A percentile compares a stretch with the other conserved stretches of the same genome.
Conservation (phyloP, 805 yeast species). For the Lipomyces mesembrius region DNA sequence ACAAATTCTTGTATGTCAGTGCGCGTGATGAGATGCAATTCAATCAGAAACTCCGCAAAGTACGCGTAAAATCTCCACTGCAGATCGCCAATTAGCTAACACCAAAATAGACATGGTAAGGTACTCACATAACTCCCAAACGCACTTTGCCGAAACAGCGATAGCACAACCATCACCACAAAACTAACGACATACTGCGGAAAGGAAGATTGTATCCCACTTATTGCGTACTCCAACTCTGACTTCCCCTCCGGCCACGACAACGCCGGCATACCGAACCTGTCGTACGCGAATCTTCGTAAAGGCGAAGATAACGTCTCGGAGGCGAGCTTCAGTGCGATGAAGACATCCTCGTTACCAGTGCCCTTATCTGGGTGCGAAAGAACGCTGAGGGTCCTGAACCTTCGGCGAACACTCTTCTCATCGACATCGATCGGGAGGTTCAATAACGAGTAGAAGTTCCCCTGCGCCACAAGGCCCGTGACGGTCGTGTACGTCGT, state of each 20-base stretch:
- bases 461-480: constrained; percentile 31
- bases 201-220: constrained; percentile 17
- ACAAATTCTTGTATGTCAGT: constrained; percentile 24
- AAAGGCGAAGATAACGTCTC: constrained; percentile 75
- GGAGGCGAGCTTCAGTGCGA: constrained; percentile 73
- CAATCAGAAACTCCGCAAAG: constrained; percentile 34
- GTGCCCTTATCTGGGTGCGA: constrained; percentile 47
- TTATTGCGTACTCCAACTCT: constrained; percentile 15
- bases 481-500: constrained; percentile 36
- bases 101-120: not conserved
- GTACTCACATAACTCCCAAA: constrained; percentile 31
- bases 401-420: constrained; percentile 36
- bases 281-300: constrained; percentile 80
- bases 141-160: constrained; percentile 33
- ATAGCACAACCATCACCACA: constrained; percentile 29
- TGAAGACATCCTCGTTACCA: constrained; percentile 36
- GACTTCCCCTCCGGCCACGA: constrained; percentile 45
- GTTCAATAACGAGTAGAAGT: constrained; percentile 38
- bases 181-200: constrained; percentile 33
- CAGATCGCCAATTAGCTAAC: not conserved
- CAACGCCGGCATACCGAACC: constrained; percentile 83
- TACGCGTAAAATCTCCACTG: constrained; percentile 41
- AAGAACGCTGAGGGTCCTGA: constrained; percentile 38
- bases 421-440: constrained; percentile 35
- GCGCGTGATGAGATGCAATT: constrained; percentile 39